Conservation (phyloP, 106 monocot genomes). For the Triglochin maritima region DNA sequence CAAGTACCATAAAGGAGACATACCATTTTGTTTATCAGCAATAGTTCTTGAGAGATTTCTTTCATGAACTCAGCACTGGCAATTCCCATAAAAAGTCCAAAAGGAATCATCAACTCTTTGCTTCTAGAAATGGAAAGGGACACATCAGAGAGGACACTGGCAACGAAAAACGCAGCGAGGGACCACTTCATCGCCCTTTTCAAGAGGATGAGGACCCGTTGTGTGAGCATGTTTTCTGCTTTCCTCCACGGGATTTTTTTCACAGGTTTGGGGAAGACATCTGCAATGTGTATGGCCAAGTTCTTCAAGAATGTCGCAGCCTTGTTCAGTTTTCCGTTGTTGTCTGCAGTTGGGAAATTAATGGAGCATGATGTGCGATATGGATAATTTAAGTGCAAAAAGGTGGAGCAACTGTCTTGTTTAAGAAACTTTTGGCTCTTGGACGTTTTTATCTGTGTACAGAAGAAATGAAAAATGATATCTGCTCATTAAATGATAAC, state of each 20-base stretch:
- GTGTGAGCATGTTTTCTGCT: conserved; percentile 21
- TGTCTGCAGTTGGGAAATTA: conserved; percentile 2
- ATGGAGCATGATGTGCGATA: not conserved
- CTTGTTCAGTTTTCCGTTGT: not conserved
- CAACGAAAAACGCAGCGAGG: conserved; percentile 15
- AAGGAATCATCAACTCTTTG: conserved; percentile 43
- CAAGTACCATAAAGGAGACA: not conserved
- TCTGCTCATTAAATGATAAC: no score
- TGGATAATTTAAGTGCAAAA: not conserved
- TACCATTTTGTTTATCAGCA: conserved; percentile 23
- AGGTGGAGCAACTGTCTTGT: not conserved
- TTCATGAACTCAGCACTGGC: conserved; percentile 29
- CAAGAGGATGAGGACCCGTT: conserved; percentile 21
- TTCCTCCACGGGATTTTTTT: conserved; percentile 55
- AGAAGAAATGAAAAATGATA: not conserved
- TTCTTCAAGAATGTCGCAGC: conserved; percentile 4
- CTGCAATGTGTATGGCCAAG: conserved; percentile 4
- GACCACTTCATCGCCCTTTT: conserved; percentile 30
- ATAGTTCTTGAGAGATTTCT: conserved; percentile 34
- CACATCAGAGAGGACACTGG: conserved; percentile 27
- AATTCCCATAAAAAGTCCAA: conserved; percentile 43
- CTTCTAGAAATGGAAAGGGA: conserved; percentile 25
- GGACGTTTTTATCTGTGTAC: not conserved
- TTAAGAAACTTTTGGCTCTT: not conserved
- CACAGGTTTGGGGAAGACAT: conserved; percentile 10